Evolutionary conservation across 306 rosid genomes (phyloP).

Genomic region (Trifolium dubium): DNA sequence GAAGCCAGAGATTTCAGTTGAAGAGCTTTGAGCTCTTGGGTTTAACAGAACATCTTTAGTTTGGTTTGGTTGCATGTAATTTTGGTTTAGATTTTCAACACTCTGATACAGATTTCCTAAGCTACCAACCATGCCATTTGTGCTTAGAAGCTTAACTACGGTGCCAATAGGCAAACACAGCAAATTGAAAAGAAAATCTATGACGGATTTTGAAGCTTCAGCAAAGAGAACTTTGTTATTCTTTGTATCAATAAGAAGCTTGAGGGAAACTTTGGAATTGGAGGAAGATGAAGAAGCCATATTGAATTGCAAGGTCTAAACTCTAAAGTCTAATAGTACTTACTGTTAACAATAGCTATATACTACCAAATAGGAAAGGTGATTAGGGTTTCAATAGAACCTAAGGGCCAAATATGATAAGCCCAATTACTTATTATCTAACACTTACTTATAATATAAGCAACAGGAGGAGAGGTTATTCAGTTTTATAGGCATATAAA

Average conservation of each 20-base stretch:
- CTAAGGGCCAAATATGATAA: too few species aligned
- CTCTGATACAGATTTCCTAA: conserved; percentile 52
- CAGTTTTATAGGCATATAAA: too few species aligned
- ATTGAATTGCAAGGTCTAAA: background rate
- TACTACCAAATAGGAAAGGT: too few species aligned
- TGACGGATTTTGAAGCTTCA: conserved; percentile 45
- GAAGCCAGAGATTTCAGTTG: background rate
- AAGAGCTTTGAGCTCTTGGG: conserved; percentile 20
- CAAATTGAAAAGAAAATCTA: conserved; percentile 51
- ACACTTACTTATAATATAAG: too few species aligned
- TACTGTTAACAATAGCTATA: too few species aligned
- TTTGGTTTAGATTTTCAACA: conserved; percentile 41
- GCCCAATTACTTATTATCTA: too few species aligned
- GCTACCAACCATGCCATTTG: conserved; percentile 45
- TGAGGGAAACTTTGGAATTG: conserved; percentile 34
- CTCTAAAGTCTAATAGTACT: too few species aligned
- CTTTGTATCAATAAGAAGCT: conserved; percentile 50
- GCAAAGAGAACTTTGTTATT: conserved; percentile 48
- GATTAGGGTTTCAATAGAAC: too few species aligned
- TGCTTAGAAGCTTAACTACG: conserved; percentile 40
- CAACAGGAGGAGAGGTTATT: too few species aligned
- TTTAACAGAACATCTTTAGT: conserved; percentile 41
- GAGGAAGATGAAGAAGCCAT: conserved; percentile 3
- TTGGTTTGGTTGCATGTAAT: conserved; percentile 44
- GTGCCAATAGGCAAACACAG: conserved; percentile 44